A percentile compares a stretch with the other conserved stretches of the same genome.
These are phyloP conservation scores for Ophiocordyceps camponoti-saundersi DNA, from an alignment of 2,329 filamentous ascomycete genomes.

Conservation along the genomic window DNA sequence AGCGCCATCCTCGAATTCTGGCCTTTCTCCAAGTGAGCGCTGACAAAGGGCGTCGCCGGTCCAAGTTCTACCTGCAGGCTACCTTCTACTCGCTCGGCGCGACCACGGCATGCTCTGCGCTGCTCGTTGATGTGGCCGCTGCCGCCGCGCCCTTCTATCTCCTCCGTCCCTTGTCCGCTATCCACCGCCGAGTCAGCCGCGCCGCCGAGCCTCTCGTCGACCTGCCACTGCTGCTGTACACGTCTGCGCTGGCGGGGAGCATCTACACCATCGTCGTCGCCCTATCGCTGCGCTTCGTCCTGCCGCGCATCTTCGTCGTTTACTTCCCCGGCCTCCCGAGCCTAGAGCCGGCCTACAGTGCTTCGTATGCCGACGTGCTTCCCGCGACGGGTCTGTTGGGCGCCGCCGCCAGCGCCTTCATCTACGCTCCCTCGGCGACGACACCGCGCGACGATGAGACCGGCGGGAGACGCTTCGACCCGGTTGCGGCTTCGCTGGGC, in stretches of 20 bases:
- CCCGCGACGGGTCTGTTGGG: slow-evolving; percentile 44
- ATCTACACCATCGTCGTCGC: slow-evolving; percentile 65
- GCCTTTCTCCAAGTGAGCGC: neutral
- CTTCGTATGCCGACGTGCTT: slow-evolving; percentile 42
- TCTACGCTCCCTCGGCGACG: slow-evolving; percentile 54
- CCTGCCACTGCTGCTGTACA: slow-evolving; percentile 42
- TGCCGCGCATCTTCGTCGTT: slow-evolving; percentile 55
- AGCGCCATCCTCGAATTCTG: neutral
- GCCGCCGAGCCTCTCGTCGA: slow-evolving; percentile 53
- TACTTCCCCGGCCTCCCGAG: slow-evolving; percentile 60
- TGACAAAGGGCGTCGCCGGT: neutral
- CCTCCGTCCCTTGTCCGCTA: slow-evolving; percentile 58
- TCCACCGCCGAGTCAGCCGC: slow-evolving; percentile 38
- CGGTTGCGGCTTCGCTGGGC: slow-evolving; percentile 43
- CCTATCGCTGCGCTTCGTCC: slow-evolving; percentile 48
- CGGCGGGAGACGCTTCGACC: slow-evolving; percentile 35
- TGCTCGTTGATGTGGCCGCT: slow-evolving; percentile 51
- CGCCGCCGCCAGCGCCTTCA: slow-evolving; percentile 53
- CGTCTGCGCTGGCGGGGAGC: slow-evolving; percentile 48
- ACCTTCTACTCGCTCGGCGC: slow-evolving; percentile 61
- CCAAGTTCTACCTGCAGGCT: slow-evolving; percentile 52
- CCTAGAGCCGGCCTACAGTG: slow-evolving; percentile 48
- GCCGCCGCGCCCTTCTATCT: slow-evolving; percentile 59
- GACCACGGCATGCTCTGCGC: slow-evolving; percentile 40
- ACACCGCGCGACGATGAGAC: slow-evolving; percentile 29